These are phyloP conservation scores for Pelargonium cotyledonis DNA, from an alignment of 441 rosid species.

Conservation along the genomic window DNA sequence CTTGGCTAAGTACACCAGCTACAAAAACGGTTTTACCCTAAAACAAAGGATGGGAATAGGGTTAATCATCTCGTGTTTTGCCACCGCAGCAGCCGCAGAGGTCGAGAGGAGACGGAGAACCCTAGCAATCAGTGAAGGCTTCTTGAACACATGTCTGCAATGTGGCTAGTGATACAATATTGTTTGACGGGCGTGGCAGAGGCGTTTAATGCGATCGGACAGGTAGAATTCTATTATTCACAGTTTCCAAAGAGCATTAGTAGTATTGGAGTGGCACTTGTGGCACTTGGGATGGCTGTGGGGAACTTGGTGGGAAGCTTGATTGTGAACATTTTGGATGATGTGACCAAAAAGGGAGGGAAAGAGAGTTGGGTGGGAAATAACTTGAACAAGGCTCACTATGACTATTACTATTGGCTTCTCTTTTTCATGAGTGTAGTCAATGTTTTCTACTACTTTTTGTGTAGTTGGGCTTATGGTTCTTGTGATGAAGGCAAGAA, in stretches of 20 bases:
- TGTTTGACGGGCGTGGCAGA: conserved; percentile 64
- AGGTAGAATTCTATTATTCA: conserved; percentile 68
- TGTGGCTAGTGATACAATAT: conserved; percentile 74
- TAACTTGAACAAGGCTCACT: conserved; percentile 61
- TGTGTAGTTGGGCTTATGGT: conserved; percentile 71
- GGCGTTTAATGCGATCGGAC: conserved; percentile 70
- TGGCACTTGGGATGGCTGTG: conserved; percentile 66
- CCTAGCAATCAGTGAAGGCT: conserved; percentile 52
- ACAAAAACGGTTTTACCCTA: conserved; percentile 32
- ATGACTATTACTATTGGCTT: conserved; percentile 71
- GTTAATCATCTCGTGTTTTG: conserved; percentile 45
- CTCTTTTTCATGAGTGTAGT: conserved; percentile 49
- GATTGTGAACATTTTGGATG: conserved; percentile 37
- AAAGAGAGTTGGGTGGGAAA: conserved; percentile 58
- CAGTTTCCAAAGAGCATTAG: conserved; percentile 88
- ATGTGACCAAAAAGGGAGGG: conserved; percentile 38
- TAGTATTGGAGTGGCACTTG: conserved; percentile 55
- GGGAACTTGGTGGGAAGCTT: conserved; percentile 62
- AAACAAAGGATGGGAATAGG: conserved; percentile 82
- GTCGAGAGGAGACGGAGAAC: conserved; percentile 56
- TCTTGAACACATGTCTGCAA: conserved; percentile 54
- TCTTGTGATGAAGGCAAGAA: conserved; percentile 20
- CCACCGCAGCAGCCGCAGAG: conserved; percentile 55
- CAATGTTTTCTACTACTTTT: conserved; percentile 28
- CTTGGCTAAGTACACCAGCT: too few species aligned